Base-by-base conservation (phyloP, 176 grass and related monocot genomes). In the Rhipidocladum racemiflorum region DNA sequence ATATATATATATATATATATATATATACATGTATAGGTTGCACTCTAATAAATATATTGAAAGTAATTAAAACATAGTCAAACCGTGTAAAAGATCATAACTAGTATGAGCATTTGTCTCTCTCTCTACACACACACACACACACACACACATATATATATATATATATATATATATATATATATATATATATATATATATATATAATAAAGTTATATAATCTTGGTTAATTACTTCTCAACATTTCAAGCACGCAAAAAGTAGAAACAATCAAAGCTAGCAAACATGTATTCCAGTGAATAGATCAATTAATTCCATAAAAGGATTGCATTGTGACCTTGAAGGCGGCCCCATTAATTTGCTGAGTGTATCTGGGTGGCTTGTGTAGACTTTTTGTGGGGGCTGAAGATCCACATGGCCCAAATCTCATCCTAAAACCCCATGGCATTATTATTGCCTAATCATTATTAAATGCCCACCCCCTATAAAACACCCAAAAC, bases 171-270 rank as follows among this genome's bases (percentile, higher is more conserved):
- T n/a, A n/a, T n/a, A n/a, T n/a, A n/a, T n/a, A n/a, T n/a, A n/a
- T n/a, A n/a, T n/a, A n/a, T n/a, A n/a, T n/a, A n/a, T n/a, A n/a
- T n/a, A n/a, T n/a, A n/a, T n/a, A n/a, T n/a, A 34, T 34, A 34
- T 34, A 34, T 6, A 79, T 2, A 38, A 15, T 9, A 53, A 0
- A 18, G 15, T 28, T 48, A 24, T 39, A 64, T 12, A 32, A 4
- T 39, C 27, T 78, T 72, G 74, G 32, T 63, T 61, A 88, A 72
- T 72, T 36, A 54, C 67, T 59, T 72, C 20, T 20, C 15, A 72
- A 38, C 12, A 53, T 76, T 3, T 20, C 21, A 38, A 88, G 63
- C 14, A 80, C 14, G 7, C 45, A 18, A 21, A 79, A 63, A 21
- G 2, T 49, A 23, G 59, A 70, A 16, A 5, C 10, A 44, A 10